Percentiles rank a stretch among this genome's conserved stretches.
Evolutionary conservation across 495 filamentous ascomycete species (phyloP).

Genomic region (Evernia prunastri): DNA sequence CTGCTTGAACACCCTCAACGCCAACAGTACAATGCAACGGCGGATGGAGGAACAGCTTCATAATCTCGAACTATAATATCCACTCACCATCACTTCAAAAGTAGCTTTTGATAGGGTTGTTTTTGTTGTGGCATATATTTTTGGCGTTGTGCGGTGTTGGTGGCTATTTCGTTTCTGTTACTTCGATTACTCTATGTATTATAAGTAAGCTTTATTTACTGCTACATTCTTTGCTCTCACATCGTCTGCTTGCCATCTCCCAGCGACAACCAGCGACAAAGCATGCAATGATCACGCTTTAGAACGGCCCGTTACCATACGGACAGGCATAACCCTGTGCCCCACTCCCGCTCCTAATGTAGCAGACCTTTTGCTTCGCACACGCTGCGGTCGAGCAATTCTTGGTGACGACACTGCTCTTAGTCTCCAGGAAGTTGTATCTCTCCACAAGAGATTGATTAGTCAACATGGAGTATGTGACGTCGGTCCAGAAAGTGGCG

Average conservation of each 20-base stretch:
- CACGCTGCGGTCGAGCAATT: conserved; percentile 44
- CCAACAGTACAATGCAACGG: too few species aligned
- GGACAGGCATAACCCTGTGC: conserved; percentile 38
- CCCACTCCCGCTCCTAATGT: conserved; percentile 41
- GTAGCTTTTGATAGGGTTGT: too few species aligned
- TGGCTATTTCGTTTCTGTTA: not conserved
- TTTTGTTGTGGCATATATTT: too few species aligned
- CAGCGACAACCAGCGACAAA: not conserved
- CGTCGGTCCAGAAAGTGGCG: conserved; percentile 41
- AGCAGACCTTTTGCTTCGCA: conserved; percentile 42
- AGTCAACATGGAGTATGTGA: conserved; percentile 43
- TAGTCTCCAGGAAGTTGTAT: conserved; percentile 44
- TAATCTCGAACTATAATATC: too few species aligned
- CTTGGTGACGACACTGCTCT: conserved; percentile 36
- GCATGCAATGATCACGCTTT: not conserved
- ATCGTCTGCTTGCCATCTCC: not conserved
- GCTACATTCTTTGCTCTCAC: not conserved
- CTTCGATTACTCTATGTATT: not conserved
- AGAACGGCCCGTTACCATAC: conserved; percentile 28
- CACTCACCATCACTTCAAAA: too few species aligned
- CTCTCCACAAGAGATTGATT: conserved; percentile 35
- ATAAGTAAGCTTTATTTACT: not conserved
- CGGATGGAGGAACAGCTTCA: too few species aligned
- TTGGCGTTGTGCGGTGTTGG: too few species aligned
- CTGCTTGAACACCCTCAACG: too few species aligned